Percentiles rank a stretch among this genome's conserved stretches.
These are phyloP conservation scores for Nakazawaea laoshanensis DNA, from an alignment of 805 yeast species.

Conservation along the genomic window DNA sequence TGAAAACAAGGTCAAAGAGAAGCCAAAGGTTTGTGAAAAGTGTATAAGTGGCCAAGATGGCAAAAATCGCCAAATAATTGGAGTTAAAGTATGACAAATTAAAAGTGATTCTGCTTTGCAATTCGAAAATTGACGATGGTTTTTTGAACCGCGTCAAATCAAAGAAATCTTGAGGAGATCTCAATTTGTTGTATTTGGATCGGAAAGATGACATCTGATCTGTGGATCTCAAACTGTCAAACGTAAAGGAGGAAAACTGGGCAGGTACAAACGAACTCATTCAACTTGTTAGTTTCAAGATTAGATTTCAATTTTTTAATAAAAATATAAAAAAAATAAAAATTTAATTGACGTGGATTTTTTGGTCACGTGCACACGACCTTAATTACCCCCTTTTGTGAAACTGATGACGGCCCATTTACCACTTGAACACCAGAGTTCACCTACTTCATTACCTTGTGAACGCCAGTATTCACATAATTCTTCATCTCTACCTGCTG, in stretches of 20 bases:
- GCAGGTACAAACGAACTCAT: conserved; percentile 25
- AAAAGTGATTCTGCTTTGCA: conserved; percentile 75
- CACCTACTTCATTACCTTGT: conserved; percentile 54
- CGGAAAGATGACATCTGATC: conserved; percentile 39
- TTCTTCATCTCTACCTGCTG: conserved; percentile 62
- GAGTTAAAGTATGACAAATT: conserved; percentile 81
- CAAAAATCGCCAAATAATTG: conserved; percentile 69
- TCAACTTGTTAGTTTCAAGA: too few relatives aligned
- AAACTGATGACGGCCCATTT: conserved; percentile 88
- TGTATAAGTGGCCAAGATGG: conserved; percentile 70
- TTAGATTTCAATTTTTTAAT: background rate
- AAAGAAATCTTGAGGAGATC: conserved; percentile 85
- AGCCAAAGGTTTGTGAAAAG: conserved; percentile 78
- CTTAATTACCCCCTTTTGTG: conserved; percentile 27
- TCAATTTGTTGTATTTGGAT: conserved; percentile 55
- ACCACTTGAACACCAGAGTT: conserved; percentile 83
- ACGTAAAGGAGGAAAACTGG: conserved; percentile 24
- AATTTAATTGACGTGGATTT: too few relatives aligned
- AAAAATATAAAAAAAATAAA: too few relatives aligned
- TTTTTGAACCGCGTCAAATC: conserved; percentile 77
- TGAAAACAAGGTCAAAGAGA: conserved; percentile 72
- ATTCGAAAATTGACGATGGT: conserved; percentile 75
- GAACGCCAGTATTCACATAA: conserved; percentile 48
- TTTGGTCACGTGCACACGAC: too few relatives aligned
- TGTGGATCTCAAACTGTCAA: conserved; percentile 23